These are phyloP conservation scores for Mycena galopus DNA, from an alignment of 768 basidiomycete species.

Conservation along the genomic window DNA sequence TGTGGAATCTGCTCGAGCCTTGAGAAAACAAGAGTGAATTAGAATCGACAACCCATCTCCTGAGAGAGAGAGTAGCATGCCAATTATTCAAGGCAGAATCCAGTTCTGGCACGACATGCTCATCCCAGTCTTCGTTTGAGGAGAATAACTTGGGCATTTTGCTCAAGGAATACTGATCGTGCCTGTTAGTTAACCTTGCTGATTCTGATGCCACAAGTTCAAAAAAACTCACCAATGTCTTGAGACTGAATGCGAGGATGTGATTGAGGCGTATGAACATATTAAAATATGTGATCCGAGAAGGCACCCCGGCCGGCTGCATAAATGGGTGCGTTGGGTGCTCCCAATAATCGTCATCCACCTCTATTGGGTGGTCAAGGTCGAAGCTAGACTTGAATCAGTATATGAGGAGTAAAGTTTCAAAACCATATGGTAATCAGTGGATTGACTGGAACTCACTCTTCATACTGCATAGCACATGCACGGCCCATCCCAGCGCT, in stretches of 20 bases:
- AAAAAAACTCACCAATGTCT: not conserved
- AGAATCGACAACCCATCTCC: too few species aligned
- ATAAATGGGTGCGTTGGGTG: not conserved
- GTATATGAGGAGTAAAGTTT: too few species aligned
- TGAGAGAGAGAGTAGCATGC: not conserved
- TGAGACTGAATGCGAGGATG: not conserved
- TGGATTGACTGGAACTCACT: not conserved
- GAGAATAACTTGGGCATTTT: not conserved
- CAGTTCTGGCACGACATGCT: not conserved
- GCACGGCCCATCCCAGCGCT: not conserved
- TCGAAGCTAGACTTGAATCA: not conserved
- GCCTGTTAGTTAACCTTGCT: not conserved
- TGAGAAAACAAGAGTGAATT: too few species aligned
- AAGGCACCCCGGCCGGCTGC: not conserved
- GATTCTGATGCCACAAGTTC: not conserved
- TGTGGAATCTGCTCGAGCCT: slow-evolving; percentile 46
- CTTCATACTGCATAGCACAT: not conserved
- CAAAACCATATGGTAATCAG: slow-evolving; percentile 1
- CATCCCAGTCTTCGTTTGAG: not conserved
- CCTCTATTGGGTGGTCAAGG: not conserved
- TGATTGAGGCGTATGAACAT: not conserved
- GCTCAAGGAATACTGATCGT: not conserved
- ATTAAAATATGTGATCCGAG: not conserved
- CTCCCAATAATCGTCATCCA: not conserved
- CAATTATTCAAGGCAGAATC: not conserved